Conservation (phyloP, 2,329 filamentous ascomycete genomes). For the Neophaeococcomyces aloes region DNA sequence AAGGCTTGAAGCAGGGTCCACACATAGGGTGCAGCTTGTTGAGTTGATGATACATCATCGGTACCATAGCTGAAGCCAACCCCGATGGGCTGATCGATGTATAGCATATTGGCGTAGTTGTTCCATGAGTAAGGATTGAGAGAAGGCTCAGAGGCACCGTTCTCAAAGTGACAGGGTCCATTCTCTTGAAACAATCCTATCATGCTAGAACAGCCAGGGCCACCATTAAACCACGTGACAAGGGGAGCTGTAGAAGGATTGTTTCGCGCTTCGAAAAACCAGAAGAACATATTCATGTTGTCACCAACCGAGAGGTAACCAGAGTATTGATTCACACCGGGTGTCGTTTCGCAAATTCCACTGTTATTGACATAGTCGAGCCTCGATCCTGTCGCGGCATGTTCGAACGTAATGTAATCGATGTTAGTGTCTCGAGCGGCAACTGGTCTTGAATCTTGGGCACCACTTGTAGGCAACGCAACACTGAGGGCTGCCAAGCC, state of each 20-base stretch:
- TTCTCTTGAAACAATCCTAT: slow-evolving; percentile 44
- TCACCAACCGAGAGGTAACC: slow-evolving; percentile 50
- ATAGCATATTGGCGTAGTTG: slow-evolving; percentile 44
- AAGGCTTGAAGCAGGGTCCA: background rate
- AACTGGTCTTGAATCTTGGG: background rate
- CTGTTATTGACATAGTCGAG: background rate
- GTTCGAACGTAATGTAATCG: background rate
- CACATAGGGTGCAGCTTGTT: background rate
- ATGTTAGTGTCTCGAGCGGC: slow-evolving; percentile 22
- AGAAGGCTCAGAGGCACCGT: slow-evolving; percentile 39
- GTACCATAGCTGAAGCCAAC: slow-evolving; percentile 48
- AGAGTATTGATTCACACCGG: slow-evolving; percentile 46
- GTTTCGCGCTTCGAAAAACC: slow-evolving; percentile 40
- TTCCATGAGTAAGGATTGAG: slow-evolving; percentile 54
- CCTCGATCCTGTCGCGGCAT: background rate
- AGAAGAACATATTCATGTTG: slow-evolving; percentile 47
- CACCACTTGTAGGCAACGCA: no score
- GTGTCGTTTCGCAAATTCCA: slow-evolving; percentile 46
- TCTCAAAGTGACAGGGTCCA: slow-evolving; percentile 42
- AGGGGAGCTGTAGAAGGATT: slow-evolving; percentile 35
- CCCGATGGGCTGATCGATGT: slow-evolving; percentile 54
- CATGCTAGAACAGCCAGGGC: slow-evolving; percentile 42
- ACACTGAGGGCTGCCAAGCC: no score
- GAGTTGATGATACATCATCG: background rate
- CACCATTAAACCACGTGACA: slow-evolving; percentile 38